Base-by-base conservation (phyloP, 2,329 filamentous ascomycete genomes). In the Stagonosporopsis rhizophila region DNA sequence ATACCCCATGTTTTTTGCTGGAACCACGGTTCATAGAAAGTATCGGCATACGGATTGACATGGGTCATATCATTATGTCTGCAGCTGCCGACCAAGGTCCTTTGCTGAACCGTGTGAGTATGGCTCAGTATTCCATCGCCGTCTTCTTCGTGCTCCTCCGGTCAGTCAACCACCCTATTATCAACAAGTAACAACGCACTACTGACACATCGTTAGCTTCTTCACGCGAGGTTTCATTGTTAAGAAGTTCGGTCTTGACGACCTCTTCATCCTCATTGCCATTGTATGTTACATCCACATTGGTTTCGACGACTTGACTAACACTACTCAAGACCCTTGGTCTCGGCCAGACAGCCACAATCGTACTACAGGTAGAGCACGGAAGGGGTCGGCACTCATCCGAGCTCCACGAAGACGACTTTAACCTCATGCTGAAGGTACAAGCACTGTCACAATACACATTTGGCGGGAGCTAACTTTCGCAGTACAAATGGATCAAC, bases 401-500 rank as follows among this genome's bases (percentile, higher is more conserved):
- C 3, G 62, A 66, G 15, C 37, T 68, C 8, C 48, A 58, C 8
- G 28, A 66, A 12, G 56, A 61, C 8, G 50, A 69, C 15, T 62
- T 62, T n/a, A 58, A 67, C 22, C 30, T 56, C 7, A 66, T 69
- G 65, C 42, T 70, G 25, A 64, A 66, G 64, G 67, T 70, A 54
- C 22, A 56, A 11, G 17, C 12, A 2, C 15, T 23, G 3, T 8
- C 23, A 28, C 9, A 44, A 4, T 4, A n/a, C n/a, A 7, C 15
- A 28, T 44, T 53, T 20, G 47, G 17, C 25, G 32, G 3, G 7
- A 4, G 39, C 54, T 65, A 15, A 60, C 25, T 4, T 35, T 15
- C 7, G n/a, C 42, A 71, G 67, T 72, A 61, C 44, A 66, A 62
- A 23, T 72, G 66, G 64, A 57, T 70, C 44, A 67, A 68, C 38